Base-by-base conservation (phyloP, 495 filamentous ascomycete species). In the Penicillium psychrofluorescens region DNA sequence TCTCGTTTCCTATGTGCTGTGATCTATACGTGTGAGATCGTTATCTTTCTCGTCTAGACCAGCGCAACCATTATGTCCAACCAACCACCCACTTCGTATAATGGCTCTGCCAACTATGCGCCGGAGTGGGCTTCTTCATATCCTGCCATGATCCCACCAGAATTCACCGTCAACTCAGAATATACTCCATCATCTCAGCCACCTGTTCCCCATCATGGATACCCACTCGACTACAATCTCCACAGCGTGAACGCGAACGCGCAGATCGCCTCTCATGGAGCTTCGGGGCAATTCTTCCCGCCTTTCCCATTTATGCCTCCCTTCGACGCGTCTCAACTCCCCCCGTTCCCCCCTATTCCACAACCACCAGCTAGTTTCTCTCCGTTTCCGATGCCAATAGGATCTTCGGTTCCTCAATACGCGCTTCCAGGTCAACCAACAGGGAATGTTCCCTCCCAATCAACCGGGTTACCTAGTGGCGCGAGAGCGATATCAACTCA, bases 1-100 rank as follows among this genome's bases (percentile, higher is more conserved):
- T 34, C n/a, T 11, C 10, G n/a, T 34, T 30, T 31, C 29, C 15
- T 31, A 42, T 8, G 12, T 11, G n/a, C 15, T 43, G 11, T 4
- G 9, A 29, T 36, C 6, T 22, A 22, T 22, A 22, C 4, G 22
- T 4, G 6, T 22, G 22, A 22, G 22, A 30, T 11, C 7, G 15
- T n/a, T 22, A 11, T 13, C n/a, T 14, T 27, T 36, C 31, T 13
- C 36, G 14, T 35, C 30, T 12, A 37, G 22, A 4, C 15, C 13
- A 14, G 30, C 11, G 1, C 13, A 11, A 11, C 39, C 38, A 64
- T 43, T 44, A 82, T 82, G 79, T 73, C 76, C 33, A 68, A 75
- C 47, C 75, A 82, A 60, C 74, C 76, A 44, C 66, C 66, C 40
- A 72, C 77, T 30, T 58, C 74, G 6, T 80, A 71, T 55, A 74